phyloP scores from a whole-genome alignment of 169 alveolate species.

The Cystoisospora suis region DNA sequence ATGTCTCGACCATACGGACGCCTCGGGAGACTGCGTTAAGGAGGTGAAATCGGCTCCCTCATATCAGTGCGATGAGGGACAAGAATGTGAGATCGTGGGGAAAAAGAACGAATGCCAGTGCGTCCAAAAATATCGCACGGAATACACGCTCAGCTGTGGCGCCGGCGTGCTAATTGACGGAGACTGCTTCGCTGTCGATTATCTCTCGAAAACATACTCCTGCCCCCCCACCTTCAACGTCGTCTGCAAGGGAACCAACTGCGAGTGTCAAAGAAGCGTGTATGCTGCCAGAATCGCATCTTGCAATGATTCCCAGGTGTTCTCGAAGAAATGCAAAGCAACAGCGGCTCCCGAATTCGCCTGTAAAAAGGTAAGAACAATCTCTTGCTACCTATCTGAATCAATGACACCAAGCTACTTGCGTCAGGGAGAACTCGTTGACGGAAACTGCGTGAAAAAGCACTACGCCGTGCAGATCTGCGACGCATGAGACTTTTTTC shows the following conservation, averaged over 20 bases:
- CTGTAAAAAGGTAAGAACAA: slow-evolving; percentile 53
- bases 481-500: not conserved
- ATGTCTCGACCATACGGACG: slow-evolving; percentile 43
- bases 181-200: slow-evolving; percentile 40
- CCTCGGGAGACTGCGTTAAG: slow-evolving; percentile 38
- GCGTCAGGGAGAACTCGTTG: slow-evolving; percentile 46
- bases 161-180: slow-evolving; percentile 28
- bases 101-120: slow-evolving; percentile 54
- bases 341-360: slow-evolving; percentile 27
- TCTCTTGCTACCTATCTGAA: not conserved
- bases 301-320: slow-evolving; percentile 36
- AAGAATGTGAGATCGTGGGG: slow-evolving; percentile 48
- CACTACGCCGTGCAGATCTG: not conserved
- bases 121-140: not conserved
- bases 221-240: slow-evolving; percentile 50
- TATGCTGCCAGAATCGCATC: slow-evolving; percentile 27
- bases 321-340: slow-evolving; percentile 19
- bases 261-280: slow-evolving; percentile 44
- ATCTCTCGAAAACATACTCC: not conserved
- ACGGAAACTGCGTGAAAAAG: slow-evolving; percentile 36
- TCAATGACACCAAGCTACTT: no score
- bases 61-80: slow-evolving; percentile 58
- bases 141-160: slow-evolving; percentile 33
- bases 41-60: slow-evolving; percentile 1
- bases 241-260: slow-evolving; percentile 24